Evolutionary conservation across 176 grass and related monocot species (phyloP), one percentile per base, ranked within the genome.

Genomic region (Elymus sibiricus): DNA sequence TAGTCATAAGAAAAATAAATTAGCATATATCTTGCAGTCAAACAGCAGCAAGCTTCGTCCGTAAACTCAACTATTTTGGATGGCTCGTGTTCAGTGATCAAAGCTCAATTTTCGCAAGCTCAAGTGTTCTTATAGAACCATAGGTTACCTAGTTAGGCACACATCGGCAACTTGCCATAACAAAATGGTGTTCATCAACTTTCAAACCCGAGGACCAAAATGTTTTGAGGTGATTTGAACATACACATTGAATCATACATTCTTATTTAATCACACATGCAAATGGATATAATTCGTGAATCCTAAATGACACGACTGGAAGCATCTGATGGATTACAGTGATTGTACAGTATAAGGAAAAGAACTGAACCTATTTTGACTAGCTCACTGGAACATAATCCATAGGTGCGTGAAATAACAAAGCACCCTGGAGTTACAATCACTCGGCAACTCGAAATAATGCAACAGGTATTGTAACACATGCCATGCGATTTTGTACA

Each of bases 391-490:
- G 5, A 56, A 34, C 69, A 81, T 11, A 83, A 73, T 65, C 64
- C 84, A 79, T 72, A 26, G 84, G 88, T 42, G 72, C 74, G 2
- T 64, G 32, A 79, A 90, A 90, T 86, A 90, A 90, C 73, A 56
- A 82, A 65, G 84, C 88, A 86, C 88, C 73, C 13, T 81, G 82
- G 61, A 40, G 60, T 72, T 70, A 77, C 77, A 55, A 88, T 61
- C 70, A 70, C 61, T 81, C 62, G 19, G 60, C 37, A 76, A 38
- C 58, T 75, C 16, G 37, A 80, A 83, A 66, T 28, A 66, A 44
- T 2, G 11, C 8, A 40, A 59, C 21, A 31, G 38, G 9, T 61
- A 87, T 76, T 76, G 37, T 32, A 53, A 76, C 85, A 80, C 74
- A 87, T 21, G 69, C 34, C 37, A 40, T 73, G 59, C 1, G n/a